Base-by-base conservation (phyloP, 2,329 filamentous ascomycete genomes). In the Sphaerostilbella broomeana region DNA sequence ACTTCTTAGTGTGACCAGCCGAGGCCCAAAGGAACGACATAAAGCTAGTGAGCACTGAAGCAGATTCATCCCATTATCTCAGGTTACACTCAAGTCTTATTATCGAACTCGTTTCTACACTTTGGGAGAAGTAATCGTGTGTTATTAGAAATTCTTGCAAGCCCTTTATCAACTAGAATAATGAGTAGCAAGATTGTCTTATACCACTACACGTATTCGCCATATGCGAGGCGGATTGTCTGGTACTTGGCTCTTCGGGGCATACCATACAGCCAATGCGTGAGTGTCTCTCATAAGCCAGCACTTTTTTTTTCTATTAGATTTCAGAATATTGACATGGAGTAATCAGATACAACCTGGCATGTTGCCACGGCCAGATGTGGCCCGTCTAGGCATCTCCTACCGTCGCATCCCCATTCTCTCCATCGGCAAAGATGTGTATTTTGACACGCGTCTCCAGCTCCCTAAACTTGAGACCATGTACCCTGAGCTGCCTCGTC, bases 341-440 rank as follows among this genome's bases (percentile, higher is more conserved):
- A 7, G 3, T 32, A 3, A 15, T 13, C 44, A 82, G 79, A 59
- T 78, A 35, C 81, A 86, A 76, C 79, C 82, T 0, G 62, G 67
- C 3, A 69, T 73, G 22, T 65, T 86, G 54, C 83, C 83, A 6
- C 77, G 82, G 18, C 79, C 80, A 1, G 79, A 84, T 54, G 54
- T 86, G 11, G 59, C 64, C 13, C 62, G 65, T 2, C 68, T 87
- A 11, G 79, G 78, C 18, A 68, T 86, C 39, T 63, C 67, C 6
- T 81, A 88, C 60, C 73, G 82, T 4, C 79, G 83, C 42, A 85
- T 86, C 41, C 83, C 83, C 2, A 53, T 86, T 35, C 60, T 86
- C 35, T 63, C 76, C 16, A 77, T 86, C 48, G 81, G 79, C 12
- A 67, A 73, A 5, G 75, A 84, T 52, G 63, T 87, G 29, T 86